A percentile compares a stretch with the other conserved stretches of the same genome.
phyloP scores from a whole-genome alignment of 768 basidiomycete species.

The Russula foetens region DNA sequence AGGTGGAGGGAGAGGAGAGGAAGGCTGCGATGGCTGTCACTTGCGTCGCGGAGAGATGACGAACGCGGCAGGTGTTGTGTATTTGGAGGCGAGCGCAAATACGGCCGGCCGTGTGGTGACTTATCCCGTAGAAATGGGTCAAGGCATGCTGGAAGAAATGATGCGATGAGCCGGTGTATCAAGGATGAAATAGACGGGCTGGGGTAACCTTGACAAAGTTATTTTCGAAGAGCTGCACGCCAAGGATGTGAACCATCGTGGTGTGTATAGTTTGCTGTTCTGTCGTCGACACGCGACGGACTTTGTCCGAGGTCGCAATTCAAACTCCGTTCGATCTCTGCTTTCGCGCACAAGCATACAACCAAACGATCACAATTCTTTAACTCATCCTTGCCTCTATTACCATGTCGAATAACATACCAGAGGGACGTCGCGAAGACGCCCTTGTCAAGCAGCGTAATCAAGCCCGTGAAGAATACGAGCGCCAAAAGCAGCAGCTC shows the following conservation, averaged over 20 bases:
- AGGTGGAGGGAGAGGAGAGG: constrained; percentile 81
- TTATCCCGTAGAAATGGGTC: constrained; percentile 84
- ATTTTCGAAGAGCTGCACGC: constrained; percentile 71
- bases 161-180: background rate
- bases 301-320: too few species aligned
- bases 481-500: constrained; percentile 72
- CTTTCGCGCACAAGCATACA: constrained; percentile 12
- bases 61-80: constrained; percentile 76
- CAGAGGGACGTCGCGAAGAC: constrained; percentile 81
- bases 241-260: constrained; percentile 85
- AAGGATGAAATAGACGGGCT: background rate
- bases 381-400: constrained; percentile 32
- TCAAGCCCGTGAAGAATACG: constrained; percentile 72
- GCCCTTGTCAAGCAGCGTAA: constrained; percentile 77
- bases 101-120: constrained; percentile 61
- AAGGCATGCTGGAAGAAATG: constrained; percentile 64
- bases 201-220: constrained; percentile 62
- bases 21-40: constrained; percentile 89
- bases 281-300: too few species aligned
- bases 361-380: background rate
- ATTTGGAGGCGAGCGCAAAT: constrained; percentile 91
- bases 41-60: constrained; percentile 77
- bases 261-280: too few species aligned
- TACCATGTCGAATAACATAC: constrained; percentile 70
- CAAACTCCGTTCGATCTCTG: constrained; percentile 3